A percentile compares a stretch with the other conserved stretches of the same genome.
These are phyloP conservation scores for Phytophthora pistaciae DNA, from an alignment of 352 stramenopile species.

Conservation along the genomic window DNA sequence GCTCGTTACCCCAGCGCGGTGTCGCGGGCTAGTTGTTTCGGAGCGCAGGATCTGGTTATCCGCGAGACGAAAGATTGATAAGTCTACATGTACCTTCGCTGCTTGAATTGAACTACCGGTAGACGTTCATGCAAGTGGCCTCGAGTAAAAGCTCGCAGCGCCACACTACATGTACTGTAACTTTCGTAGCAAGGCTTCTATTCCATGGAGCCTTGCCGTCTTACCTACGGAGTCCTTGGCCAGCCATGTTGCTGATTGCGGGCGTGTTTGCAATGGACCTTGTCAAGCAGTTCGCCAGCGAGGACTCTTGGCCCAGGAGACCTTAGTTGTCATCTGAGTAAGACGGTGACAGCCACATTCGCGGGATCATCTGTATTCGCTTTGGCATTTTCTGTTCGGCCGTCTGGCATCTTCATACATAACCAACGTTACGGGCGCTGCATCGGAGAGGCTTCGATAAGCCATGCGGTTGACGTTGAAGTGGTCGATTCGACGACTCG, in stretches of 20 bases:
- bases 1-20: constrained; percentile 17
- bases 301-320: no score
- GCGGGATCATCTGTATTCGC: background rate
- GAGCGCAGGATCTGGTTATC: no score
- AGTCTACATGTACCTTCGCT: no score
- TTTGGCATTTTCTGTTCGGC: background rate
- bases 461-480: constrained; percentile 19
- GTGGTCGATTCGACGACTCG: constrained; percentile 1
- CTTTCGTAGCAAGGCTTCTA: no score
- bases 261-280: background rate
- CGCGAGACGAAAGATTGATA: no score
- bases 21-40: background rate
- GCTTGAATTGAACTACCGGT: no score
- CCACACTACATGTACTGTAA: no score
- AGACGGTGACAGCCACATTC: background rate
- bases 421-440: background rate
- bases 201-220: no score
- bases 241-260: background rate
- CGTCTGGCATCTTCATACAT: background rate
- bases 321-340: background rate
- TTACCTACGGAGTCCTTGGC: background rate
- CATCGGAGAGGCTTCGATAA: constrained; percentile 9
- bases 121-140: no score
- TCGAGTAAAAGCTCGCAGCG: no score
- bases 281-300: background rate